Evolutionary conservation across 257 asterid genomes (phyloP).

Genomic region (Solanum megistacrolobum): DNA sequence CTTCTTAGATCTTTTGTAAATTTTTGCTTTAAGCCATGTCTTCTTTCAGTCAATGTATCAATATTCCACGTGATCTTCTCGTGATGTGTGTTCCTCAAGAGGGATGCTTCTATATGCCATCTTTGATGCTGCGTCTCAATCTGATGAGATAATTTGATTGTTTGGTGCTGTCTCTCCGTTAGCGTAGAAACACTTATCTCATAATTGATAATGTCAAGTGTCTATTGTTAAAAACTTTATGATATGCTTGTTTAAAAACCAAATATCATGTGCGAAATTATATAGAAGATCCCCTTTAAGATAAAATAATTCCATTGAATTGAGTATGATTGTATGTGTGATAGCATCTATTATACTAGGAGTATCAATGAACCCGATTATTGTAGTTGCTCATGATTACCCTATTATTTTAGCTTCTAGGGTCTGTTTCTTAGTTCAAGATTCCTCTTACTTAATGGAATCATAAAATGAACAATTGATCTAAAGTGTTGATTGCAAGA

Average conservation of each 20-base stretch:
- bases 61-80: neutral
- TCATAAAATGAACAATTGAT: neutral
- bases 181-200: neutral
- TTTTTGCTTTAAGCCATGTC: neutral
- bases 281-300: neutral
- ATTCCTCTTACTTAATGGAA: neutral
- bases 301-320: neutral
- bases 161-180: neutral
- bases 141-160: neutral
- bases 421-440: neutral
- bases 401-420: neutral
- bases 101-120: neutral
- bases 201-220: neutral
- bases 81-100: neutral
- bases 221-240: neutral
- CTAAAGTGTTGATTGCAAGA: neutral
- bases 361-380: neutral
- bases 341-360: neutral
- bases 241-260: neutral
- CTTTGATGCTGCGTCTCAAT: neutral
- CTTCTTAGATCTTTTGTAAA: neutral
- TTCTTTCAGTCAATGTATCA: neutral
- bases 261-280: neutral
- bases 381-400: neutral
- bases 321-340: neutral